Percentiles rank a stretch among this genome's conserved stretches.
Evolutionary conservation across 208 protist genomes (phyloP).

Genomic region (Leishmania lainsoni): DNA sequence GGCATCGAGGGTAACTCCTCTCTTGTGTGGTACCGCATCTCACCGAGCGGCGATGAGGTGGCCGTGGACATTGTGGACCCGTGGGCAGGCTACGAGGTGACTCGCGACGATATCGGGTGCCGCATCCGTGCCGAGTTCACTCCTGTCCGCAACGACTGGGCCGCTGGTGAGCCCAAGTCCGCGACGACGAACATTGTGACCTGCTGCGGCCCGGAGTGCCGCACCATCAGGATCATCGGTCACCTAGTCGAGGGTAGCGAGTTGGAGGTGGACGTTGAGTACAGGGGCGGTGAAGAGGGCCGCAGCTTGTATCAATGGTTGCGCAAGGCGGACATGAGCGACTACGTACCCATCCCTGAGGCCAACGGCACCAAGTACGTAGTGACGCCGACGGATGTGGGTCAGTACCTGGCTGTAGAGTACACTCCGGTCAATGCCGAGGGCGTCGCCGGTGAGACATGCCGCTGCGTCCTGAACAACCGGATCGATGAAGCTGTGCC

Average conservation of each 20-base stretch:
- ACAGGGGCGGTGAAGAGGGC: slow-evolving; percentile 88
- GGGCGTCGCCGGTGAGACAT: slow-evolving; percentile 88
- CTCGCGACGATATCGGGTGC: slow-evolving; percentile 79
- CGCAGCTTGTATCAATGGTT: slow-evolving; percentile 92
- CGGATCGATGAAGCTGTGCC: slow-evolving; percentile 78
- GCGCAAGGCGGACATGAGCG: slow-evolving; percentile 55
- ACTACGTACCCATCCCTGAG: slow-evolving; percentile 84
- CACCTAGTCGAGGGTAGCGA: slow-evolving; percentile 83
- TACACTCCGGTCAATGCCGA: slow-evolving; percentile 89
- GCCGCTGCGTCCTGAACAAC: slow-evolving; percentile 88
- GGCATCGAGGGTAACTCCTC: slow-evolving; percentile 88
- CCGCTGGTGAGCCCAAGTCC: slow-evolving; percentile 82
- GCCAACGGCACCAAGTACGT: slow-evolving; percentile 82
- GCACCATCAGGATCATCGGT: slow-evolving; percentile 91
- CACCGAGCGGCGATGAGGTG: slow-evolving; percentile 63
- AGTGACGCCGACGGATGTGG: slow-evolving; percentile 82
- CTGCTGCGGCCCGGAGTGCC: slow-evolving; percentile 77
- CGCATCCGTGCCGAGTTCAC: slow-evolving; percentile 88
- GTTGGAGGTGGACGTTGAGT: slow-evolving; percentile 82
- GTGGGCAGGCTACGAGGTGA: slow-evolving; percentile 86
- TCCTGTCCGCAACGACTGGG: slow-evolving; percentile 89
- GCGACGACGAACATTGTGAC: slow-evolving; percentile 62
- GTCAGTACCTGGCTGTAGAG: slow-evolving; percentile 88
- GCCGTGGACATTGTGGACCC: slow-evolving; percentile 72
- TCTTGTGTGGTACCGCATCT: slow-evolving; percentile 86